These are phyloP conservation scores for Camelina hispida DNA, from an alignment of 345 rosid species.

Conservation along the genomic window DNA sequence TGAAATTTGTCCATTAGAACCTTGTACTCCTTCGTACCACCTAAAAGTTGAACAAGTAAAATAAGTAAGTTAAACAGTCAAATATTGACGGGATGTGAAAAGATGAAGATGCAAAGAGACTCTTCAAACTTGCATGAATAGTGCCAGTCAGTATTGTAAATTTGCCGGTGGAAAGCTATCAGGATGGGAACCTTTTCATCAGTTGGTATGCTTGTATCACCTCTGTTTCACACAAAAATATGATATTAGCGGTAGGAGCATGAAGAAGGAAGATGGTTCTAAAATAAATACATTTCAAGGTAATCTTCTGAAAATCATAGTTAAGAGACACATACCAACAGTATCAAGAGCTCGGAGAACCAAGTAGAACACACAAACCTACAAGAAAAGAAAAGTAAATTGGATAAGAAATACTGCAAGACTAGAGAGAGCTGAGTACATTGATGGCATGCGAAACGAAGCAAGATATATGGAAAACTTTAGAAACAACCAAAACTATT, in stretches of 20 bases:
- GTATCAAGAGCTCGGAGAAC: slow-evolving; percentile 98
- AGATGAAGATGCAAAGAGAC: slow-evolving; percentile 23
- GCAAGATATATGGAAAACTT: not conserved
- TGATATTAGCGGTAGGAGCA: slow-evolving; percentile 8
- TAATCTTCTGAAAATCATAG: slow-evolving; percentile 28
- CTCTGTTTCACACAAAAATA: slow-evolving; percentile 57
- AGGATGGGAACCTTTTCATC: slow-evolving; percentile 93
- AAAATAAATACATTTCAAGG: slow-evolving; percentile 22
- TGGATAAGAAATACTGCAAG: slow-evolving; percentile 7
- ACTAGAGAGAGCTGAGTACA: too few species aligned
- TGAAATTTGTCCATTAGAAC: slow-evolving; percentile 95
- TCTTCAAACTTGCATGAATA: slow-evolving; percentile 76
- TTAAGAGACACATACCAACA: slow-evolving; percentile 65
- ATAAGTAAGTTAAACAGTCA: not conserved
- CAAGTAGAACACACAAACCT: slow-evolving; percentile 93
- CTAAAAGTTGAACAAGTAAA: slow-evolving; percentile 46
- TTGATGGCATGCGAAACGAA: not conserved
- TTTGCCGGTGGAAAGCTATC: slow-evolving; percentile 73
- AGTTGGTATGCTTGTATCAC: slow-evolving; percentile 88
- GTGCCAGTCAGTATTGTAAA: slow-evolving; percentile 84
- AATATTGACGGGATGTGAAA: not conserved
- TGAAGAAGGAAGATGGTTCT: not conserved
- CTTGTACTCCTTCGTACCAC: slow-evolving; percentile 88
- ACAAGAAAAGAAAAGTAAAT: slow-evolving; percentile 14
- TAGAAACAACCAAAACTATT: slow-evolving; percentile 5